Percentiles rank a stretch among this genome's conserved stretches.
Evolutionary conservation across 768 basidiomycete species (phyloP).

Genomic region (Pleurotus sapidus): DNA sequence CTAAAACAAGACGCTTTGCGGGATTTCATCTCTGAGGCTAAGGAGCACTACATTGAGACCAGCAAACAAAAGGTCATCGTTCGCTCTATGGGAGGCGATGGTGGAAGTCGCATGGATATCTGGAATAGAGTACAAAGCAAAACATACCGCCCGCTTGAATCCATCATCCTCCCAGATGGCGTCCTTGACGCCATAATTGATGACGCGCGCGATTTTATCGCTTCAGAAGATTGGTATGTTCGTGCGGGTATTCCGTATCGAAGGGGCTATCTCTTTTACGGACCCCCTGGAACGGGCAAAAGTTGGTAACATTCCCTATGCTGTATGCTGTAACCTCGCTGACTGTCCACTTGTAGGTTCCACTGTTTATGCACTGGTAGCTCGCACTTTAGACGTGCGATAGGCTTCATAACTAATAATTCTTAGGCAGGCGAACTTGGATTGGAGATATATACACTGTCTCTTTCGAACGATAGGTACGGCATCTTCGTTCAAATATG

Average conservation of each 20-base stretch:
- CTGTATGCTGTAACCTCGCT: too few species aligned
- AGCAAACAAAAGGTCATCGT: conserved; percentile 4
- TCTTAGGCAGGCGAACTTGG: conserved; percentile 58
- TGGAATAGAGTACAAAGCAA: conserved; percentile 50
- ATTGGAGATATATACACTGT: conserved; percentile 78
- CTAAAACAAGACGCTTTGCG: background rate
- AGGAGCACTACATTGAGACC: conserved; percentile 5
- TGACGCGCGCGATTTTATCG: conserved; percentile 52
- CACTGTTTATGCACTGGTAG: conserved; percentile 51
- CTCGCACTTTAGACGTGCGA: background rate
- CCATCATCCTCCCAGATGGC: conserved; percentile 49
- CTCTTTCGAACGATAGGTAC: conserved; percentile 46
- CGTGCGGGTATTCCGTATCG: conserved; percentile 57
- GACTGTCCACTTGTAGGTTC: conserved; percentile 28
- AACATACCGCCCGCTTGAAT: conserved; percentile 46
- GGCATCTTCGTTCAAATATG: conserved; percentile 10
- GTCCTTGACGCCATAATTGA: conserved; percentile 42
- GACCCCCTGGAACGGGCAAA: conserved; percentile 63
- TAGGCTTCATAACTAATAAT: background rate
- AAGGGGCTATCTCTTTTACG: conserved; percentile 54
- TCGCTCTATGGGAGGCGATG: conserved; percentile 1
- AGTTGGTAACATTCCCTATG: conserved; percentile 28
- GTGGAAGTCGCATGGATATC: background rate
- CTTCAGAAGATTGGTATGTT: conserved; percentile 53
- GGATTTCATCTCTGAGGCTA: background rate